Conservation (phyloP, 441 rosid genomes). For the Melastoma candidum region DNA sequence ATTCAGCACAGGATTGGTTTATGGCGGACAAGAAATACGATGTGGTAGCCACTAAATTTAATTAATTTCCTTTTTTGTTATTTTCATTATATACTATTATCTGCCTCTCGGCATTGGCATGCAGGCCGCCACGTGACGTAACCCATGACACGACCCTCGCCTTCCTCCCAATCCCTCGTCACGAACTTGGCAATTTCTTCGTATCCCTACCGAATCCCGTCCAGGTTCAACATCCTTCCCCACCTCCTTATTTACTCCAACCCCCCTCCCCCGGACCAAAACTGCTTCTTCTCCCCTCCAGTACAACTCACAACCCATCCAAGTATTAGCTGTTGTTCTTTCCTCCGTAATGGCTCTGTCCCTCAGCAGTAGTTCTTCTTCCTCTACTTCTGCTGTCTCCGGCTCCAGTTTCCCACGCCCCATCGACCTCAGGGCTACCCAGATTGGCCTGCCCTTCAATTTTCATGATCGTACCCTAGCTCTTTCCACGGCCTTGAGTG, state of each 20-base stretch:
- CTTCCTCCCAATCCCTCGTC: too few species aligned
- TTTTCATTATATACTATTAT: too few species aligned
- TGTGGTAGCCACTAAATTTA: too few species aligned
- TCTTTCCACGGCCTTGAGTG: conserved; percentile 23
- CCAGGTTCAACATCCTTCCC: conserved; percentile 49
- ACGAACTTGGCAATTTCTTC: not conserved
- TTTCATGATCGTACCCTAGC: conserved; percentile 28
- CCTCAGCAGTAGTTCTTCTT: conserved; percentile 22
- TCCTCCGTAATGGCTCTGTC: conserved; percentile 40
- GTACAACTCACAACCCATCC: not conserved
- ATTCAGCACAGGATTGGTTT: too few species aligned
- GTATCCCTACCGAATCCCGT: conserved; percentile 16
- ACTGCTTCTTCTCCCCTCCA: not conserved
- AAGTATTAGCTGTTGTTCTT: not conserved
- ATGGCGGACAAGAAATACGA: too few species aligned
- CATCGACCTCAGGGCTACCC: conserved; percentile 52
- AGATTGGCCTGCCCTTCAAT: conserved; percentile 39
- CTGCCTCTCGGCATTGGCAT: too few species aligned
- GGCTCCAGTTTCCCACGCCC: conserved; percentile 30
- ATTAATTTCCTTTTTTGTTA: too few species aligned
- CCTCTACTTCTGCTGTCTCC: conserved; percentile 35
- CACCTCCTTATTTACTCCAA: conserved; percentile 19
- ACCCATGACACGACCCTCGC: too few species aligned
- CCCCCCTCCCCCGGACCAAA: not conserved
- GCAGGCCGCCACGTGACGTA: too few species aligned